Percentiles rank a stretch among this genome's conserved stretches.
phyloP scores from a whole-genome alignment of 148 eudicot genomes.

The Spergularia marina region DNA sequence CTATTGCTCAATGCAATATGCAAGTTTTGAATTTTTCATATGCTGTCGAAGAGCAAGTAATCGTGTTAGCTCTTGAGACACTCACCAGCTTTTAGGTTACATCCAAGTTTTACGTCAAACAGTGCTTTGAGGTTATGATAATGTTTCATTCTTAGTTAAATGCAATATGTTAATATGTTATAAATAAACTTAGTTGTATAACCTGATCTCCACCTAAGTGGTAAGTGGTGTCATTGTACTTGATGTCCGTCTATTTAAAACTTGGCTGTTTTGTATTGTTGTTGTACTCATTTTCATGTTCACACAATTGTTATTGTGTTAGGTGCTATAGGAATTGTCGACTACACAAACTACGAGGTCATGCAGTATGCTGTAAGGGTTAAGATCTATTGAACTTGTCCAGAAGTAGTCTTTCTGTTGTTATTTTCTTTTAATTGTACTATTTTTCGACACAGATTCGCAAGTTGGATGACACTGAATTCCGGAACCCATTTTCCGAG shows the following conservation, averaged over 20 bases:
- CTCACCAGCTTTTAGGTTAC: no score
- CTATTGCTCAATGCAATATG: no score
- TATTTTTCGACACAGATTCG: constrained; percentile 22
- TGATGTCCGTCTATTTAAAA: not conserved
- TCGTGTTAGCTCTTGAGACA: no score
- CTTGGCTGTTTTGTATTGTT: not conserved
- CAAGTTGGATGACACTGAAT: constrained; percentile 39
- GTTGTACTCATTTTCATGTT: not conserved
- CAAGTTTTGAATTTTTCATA: no score
- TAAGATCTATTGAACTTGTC: not conserved
- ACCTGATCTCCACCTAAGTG: no score
- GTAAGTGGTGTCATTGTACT: not conserved
- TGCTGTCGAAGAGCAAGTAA: no score
- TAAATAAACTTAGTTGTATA: no score
- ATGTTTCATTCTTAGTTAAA: no score
- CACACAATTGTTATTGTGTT: constrained; percentile 3
- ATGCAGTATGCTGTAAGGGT: constrained; percentile 46
- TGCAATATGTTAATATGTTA: no score
- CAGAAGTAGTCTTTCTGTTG: not conserved
- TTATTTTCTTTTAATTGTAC: not conserved
- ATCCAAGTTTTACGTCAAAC: no score
- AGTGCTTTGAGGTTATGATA: no score
- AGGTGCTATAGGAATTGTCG: constrained; percentile 44
- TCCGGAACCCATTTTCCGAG: constrained; percentile 33
- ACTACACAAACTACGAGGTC: constrained; percentile 43